These are phyloP conservation scores for Arxiozyma telluris DNA, from an alignment of 1,139 yeast genomes.

Conservation along the genomic window DNA sequence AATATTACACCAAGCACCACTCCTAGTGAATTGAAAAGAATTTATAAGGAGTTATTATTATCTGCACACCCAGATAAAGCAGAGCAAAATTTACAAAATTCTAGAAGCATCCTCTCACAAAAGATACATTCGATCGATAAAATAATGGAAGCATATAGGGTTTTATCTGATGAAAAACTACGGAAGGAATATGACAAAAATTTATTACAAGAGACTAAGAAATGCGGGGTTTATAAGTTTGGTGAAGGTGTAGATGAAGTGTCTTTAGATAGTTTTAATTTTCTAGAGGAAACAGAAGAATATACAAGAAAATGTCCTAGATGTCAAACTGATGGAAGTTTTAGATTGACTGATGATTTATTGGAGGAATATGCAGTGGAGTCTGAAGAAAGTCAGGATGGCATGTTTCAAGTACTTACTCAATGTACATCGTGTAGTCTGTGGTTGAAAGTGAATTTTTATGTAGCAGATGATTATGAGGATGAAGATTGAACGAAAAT, in stretches of 20 bases:
- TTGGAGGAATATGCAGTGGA: slow-evolving; percentile 46
- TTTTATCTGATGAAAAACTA: slow-evolving; percentile 35
- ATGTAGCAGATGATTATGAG: slow-evolving; percentile 28
- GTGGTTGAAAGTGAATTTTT: slow-evolving; percentile 67
- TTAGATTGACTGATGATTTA: slow-evolving; percentile 51
- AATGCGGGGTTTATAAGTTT: slow-evolving; percentile 42
- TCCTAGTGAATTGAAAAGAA: slow-evolving; percentile 42
- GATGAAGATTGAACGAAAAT: slow-evolving; percentile 2
- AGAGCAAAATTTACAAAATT: slow-evolving; percentile 2
- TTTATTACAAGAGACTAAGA: slow-evolving; percentile 35
- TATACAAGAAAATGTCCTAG: slow-evolving; percentile 58
- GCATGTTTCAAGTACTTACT: slow-evolving; percentile 51
- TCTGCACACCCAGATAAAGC: slow-evolving; percentile 68
- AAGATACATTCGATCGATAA: slow-evolving; percentile 29
- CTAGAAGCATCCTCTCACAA: neutral
- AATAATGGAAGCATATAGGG: slow-evolving; percentile 53
- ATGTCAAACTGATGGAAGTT: slow-evolving; percentile 50
- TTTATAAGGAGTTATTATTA: slow-evolving; percentile 54
- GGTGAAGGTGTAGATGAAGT: slow-evolving; percentile 63
- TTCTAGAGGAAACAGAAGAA: slow-evolving; percentile 18
- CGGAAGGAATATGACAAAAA: slow-evolving; percentile 44
- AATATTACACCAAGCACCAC: slow-evolving; percentile 38
- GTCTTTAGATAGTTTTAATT: slow-evolving; percentile 52
- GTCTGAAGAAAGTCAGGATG: slow-evolving; percentile 37
- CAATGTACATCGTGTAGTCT: slow-evolving; percentile 78